Evolutionary conservation across 768 basidiomycete genomes (phyloP).

Genomic region (Clitopilus passeckerianus): DNA sequence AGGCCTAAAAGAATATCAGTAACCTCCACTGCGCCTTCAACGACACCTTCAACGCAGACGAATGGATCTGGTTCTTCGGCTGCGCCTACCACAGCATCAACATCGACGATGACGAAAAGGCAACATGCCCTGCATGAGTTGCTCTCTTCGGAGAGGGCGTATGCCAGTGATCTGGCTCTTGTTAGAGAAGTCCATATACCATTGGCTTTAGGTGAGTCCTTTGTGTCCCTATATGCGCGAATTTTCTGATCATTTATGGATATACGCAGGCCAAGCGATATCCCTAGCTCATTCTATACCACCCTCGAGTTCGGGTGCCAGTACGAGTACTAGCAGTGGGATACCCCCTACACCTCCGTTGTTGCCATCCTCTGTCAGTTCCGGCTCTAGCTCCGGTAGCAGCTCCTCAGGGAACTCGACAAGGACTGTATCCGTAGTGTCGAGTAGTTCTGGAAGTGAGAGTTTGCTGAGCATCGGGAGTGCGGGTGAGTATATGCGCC

Average conservation of each 20-base stretch:
- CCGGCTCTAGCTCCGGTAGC: neutral
- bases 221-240: neutral
- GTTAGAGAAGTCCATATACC: conserved; percentile 78
- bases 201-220: conserved; percentile 60
- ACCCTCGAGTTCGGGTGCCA: neutral
- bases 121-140: conserved; percentile 75
- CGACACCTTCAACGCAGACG: conserved; percentile 16
- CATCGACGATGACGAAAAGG: conserved; percentile 56
- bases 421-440: neutral
- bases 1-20: neutral
- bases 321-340: neutral
- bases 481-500: neutral
- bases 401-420: neutral
- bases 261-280: conserved; percentile 27
- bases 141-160: conserved; percentile 74
- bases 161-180: conserved; percentile 78
- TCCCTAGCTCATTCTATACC: conserved; percentile 4
- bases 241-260: neutral
- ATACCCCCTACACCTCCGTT: conserved; percentile 18
- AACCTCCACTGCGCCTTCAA: conserved; percentile 7
- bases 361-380: neutral
- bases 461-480: neutral
- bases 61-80: conserved; percentile 17
- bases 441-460: neutral
- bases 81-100: conserved; percentile 14